Percentiles rank a stretch among this genome's conserved stretches.
phyloP scores from a whole-genome alignment of 441 rosid species.

The Viola pubescens region DNA sequence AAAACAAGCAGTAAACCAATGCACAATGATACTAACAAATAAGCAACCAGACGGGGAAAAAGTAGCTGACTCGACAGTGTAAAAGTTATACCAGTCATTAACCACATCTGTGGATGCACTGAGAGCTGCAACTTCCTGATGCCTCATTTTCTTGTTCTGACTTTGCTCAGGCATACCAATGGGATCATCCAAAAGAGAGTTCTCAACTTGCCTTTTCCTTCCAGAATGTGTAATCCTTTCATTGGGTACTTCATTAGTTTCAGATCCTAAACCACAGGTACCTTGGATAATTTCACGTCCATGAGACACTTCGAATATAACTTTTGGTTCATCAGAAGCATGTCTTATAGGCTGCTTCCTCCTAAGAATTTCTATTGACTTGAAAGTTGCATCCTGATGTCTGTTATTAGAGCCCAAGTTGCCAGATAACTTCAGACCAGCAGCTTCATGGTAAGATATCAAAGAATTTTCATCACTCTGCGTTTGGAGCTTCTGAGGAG shows the following conservation, averaged over 20 bases:
- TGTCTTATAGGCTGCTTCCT: slow-evolving; percentile 12
- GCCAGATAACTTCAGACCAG: slow-evolving; percentile 13
- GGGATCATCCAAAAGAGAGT: slow-evolving; percentile 20
- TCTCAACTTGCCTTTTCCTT: slow-evolving; percentile 46
- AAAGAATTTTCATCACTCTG: slow-evolving; percentile 23
- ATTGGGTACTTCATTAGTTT: slow-evolving; percentile 16
- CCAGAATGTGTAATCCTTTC: slow-evolving; percentile 28
- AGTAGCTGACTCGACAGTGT: not conserved
- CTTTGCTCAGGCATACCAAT: slow-evolving; percentile 20
- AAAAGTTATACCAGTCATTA: slow-evolving; percentile 25
- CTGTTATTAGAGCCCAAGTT: slow-evolving; percentile 18
- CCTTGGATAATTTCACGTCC: slow-evolving; percentile 18
- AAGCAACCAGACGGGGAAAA: not conserved
- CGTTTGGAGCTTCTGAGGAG: slow-evolving; percentile 34
- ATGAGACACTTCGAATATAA: slow-evolving; percentile 36
- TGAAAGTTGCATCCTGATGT: slow-evolving; percentile 15
- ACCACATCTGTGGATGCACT: slow-evolving; percentile 27
- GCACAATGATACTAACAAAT: slow-evolving; percentile 1
- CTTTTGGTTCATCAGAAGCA: slow-evolving; percentile 35
- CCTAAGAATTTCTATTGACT: slow-evolving; percentile 6
- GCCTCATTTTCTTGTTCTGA: slow-evolving; percentile 39
- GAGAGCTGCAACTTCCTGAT: slow-evolving; percentile 22
- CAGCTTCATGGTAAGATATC: slow-evolving; percentile 22
- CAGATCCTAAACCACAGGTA: slow-evolving; percentile 17
- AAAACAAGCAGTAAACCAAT: slow-evolving; percentile 7